Percentiles rank a stretch among this genome's conserved stretches.
phyloP scores from a whole-genome alignment of 108 stramenopile species.

The Conticribra weissflogii region DNA sequence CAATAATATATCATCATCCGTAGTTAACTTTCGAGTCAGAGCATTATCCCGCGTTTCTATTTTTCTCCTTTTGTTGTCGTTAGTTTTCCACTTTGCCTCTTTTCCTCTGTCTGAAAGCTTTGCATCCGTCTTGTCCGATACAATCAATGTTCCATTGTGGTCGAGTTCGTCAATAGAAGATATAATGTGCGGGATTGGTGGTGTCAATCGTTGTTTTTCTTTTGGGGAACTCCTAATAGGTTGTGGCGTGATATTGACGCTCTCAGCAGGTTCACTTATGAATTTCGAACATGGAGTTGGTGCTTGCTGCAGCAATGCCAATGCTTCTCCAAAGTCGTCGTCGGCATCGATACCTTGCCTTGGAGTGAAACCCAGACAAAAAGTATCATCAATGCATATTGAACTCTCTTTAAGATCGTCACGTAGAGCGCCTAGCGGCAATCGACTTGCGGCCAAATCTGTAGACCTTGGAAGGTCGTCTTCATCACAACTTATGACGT shows the following conservation, averaged over 20 bases:
- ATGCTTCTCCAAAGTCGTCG: conserved; percentile 34
- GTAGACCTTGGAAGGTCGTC: no score
- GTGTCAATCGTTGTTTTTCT: no score
- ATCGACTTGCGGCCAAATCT: no score
- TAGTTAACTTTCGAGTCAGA: conserved; percentile 26
- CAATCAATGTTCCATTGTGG: conserved; percentile 9
- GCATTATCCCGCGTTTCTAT: neutral
- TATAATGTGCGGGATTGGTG: conserved; percentile 6
- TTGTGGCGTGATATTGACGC: conserved; percentile 9
- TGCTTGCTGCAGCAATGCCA: conserved; percentile 22
- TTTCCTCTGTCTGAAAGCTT: neutral
- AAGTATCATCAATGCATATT: no score
- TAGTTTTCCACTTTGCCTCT: neutral
- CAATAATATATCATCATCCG: conserved; percentile 15
- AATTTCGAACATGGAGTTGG: conserved; percentile 18
- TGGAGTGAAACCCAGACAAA: no score
- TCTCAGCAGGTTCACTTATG: conserved; percentile 5
- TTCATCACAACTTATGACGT: neutral
- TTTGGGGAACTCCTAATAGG: neutral
- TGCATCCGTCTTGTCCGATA: neutral
- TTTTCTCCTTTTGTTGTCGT: neutral
- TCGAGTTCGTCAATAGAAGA: conserved; percentile 5
- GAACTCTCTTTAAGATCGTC: no score
- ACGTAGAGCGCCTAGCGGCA: no score
- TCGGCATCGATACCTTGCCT: neutral